Conservation (phyloP, 1,139 yeast genomes). For the Protomyces pachydermus region DNA sequence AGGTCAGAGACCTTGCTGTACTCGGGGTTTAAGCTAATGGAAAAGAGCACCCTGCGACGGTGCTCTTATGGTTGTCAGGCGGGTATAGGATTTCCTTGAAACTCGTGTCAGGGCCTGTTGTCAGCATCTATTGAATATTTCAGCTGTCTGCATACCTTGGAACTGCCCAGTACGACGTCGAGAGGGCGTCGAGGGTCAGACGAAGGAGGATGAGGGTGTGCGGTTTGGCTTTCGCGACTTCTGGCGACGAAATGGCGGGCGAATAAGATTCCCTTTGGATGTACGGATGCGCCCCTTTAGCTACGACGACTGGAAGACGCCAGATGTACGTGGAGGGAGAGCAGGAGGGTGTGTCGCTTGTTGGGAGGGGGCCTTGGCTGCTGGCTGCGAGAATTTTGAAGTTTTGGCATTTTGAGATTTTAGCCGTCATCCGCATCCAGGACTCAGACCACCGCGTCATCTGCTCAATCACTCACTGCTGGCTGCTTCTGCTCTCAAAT, state of each 20-base stretch:
- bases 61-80: conserved; percentile 1
- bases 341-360: too few relatives aligned
- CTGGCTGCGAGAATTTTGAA: too few relatives aligned
- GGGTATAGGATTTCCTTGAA: neutral
- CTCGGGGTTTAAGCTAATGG: neutral
- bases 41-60: neutral
- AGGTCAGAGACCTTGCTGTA: neutral
- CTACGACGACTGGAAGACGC: too few relatives aligned
- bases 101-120: neutral
- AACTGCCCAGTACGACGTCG: conserved; percentile 2
- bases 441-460: too few relatives aligned
- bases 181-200: conserved; percentile 1
- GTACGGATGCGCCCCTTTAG: too few relatives aligned
- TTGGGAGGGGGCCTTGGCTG: too few relatives aligned
- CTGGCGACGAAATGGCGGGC: neutral
- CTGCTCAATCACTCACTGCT: too few relatives aligned
- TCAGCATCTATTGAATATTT: neutral
- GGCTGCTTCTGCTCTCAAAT: too few relatives aligned
- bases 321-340: too few relatives aligned
- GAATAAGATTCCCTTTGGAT: neutral
- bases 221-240: neutral
- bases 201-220: conserved; percentile 1
- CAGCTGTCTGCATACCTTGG: neutral
- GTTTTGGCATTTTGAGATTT: too few relatives aligned
- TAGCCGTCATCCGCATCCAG: too few relatives aligned